phyloP scores from a whole-genome alignment of 768 basidiomycete species.

The Tulasnella sp. region DNA sequence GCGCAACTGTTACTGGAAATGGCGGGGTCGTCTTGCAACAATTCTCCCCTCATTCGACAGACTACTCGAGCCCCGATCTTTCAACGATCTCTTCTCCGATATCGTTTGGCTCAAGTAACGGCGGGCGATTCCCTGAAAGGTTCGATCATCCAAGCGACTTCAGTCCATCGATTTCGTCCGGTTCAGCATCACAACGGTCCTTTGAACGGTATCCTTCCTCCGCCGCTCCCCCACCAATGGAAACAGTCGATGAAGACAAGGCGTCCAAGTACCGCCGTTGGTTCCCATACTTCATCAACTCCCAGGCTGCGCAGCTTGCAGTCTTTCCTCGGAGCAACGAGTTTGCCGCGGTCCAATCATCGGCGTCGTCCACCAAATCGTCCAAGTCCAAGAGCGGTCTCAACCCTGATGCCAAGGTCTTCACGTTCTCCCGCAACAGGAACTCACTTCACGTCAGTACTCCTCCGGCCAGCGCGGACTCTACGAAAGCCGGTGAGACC shows the following conservation, averaged over 20 bases:
- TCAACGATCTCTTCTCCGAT: not conserved
- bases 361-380: constrained; percentile 3
- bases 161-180: not conserved
- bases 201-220: constrained; percentile 16
- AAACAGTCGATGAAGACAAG: constrained; percentile 11
- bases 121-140: not conserved
- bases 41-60: not conserved
- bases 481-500: not conserved
- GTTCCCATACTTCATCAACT: constrained; percentile 17
- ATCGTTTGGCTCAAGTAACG: not conserved
- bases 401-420: constrained; percentile 82
- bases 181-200: constrained; percentile 6
- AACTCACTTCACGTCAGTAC: constrained; percentile 3
- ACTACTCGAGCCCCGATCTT: not conserved
- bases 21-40: not conserved
- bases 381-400: constrained; percentile 42
- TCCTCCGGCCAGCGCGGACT: not conserved
- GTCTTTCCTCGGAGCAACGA: constrained; percentile 13
- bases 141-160: not conserved
- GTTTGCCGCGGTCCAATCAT: constrained; percentile 20
- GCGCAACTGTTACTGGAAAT: not conserved
- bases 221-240: constrained; percentile 10
- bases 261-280: constrained; percentile 12
- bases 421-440: constrained; percentile 41
- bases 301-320: constrained; percentile 7